Base-by-base conservation (phyloP, 768 basidiomycete genomes). In the Porphyrellus cyaneotinctus region DNA sequence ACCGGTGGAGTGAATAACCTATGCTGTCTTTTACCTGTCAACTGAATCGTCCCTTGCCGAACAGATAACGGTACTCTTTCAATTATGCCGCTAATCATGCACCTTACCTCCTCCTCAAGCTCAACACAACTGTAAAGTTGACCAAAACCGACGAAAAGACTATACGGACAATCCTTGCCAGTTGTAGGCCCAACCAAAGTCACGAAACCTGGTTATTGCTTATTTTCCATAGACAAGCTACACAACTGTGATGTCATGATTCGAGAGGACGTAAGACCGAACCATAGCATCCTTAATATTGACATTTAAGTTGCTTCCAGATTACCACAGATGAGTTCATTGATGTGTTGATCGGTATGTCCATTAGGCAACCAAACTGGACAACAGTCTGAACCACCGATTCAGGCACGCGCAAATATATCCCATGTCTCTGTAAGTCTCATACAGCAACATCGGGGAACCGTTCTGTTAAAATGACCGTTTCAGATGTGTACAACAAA, bases 201-300 rank as follows among this genome's bases (percentile, higher is more conserved):
- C 24, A 42, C 30, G 48, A 36, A 20, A 46, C 43, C 8, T 35
- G 23, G 37, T 18, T 22, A 22, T 53, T 15, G 10, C 62, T 62
- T 38, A 66, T 43, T 11, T 1, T 18, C 9, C 39, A 6, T 56
- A 91, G 89, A 92, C 68, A 94, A 91, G 70, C 71, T 93, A 26
- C 91, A 92, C 64, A 91, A 95, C 63, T 95, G 93, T 65, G 95
- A 99, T 70, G 87, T 98, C 10, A 95, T 98, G 93, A 92, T 99
- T 61, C 80, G 97, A 65, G 95, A 99, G 77, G 95, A 99, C 72
- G 94, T 97, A 61, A 60, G 70, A 33, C 28, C 36, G 22, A 31
- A 32, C 38, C 31, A 48, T 32, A 47, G 48, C 17, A 39, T 49
- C 55, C 44, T 37, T 52, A 18, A 54, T 33, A 35, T 41, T 52